Percentiles rank a stretch among this genome's conserved stretches.
Conservation (phyloP, 2,329 filamentous ascomycete genomes). For the Exophiala mesophila region DNA sequence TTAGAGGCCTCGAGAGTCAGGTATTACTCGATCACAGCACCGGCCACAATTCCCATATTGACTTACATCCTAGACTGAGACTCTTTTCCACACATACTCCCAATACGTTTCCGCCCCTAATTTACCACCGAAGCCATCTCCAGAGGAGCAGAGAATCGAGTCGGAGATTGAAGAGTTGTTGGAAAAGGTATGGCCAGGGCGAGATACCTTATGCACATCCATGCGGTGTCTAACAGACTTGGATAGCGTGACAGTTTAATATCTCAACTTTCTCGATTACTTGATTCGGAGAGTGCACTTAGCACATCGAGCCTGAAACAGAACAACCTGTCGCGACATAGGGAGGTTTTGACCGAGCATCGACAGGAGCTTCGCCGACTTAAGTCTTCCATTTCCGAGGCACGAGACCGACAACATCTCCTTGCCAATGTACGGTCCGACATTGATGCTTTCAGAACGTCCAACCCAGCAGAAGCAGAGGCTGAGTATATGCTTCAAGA, state of each 20-base stretch:
- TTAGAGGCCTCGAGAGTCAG: slow-evolving; percentile 82
- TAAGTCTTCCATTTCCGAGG: slow-evolving; percentile 65
- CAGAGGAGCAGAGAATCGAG: slow-evolving; percentile 78
- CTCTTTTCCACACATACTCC: slow-evolving; percentile 66
- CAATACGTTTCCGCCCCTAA: slow-evolving; percentile 79
- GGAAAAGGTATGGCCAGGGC: slow-evolving; percentile 58
- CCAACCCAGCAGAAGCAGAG: slow-evolving; percentile 76
- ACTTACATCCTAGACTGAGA: slow-evolving; percentile 63
- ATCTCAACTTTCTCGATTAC: slow-evolving; percentile 74
- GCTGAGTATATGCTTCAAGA: slow-evolving; percentile 97
- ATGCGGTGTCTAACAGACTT: slow-evolving; percentile 10
- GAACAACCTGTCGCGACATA: slow-evolving; percentile 86
- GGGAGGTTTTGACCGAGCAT: slow-evolving; percentile 84
- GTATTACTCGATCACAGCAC: slow-evolving; percentile 47
- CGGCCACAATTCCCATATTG: slow-evolving; percentile 8
- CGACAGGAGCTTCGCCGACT: slow-evolving; percentile 74
- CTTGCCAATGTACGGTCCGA: slow-evolving; percentile 86
- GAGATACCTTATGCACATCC: slow-evolving; percentile 4
- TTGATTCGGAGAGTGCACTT: slow-evolving; percentile 84
- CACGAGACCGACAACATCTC: slow-evolving; percentile 82
- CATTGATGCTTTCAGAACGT: slow-evolving; percentile 80
- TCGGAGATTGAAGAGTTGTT: slow-evolving; percentile 77
- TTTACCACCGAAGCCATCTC: slow-evolving; percentile 74
- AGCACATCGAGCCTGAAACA: slow-evolving; percentile 93
- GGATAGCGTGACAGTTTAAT: slow-evolving; percentile 74